A percentile compares a stretch with the other conserved stretches of the same genome.
Evolutionary conservation across 352 stramenopile genomes (phyloP).

Genomic region (Globisporangium recalcitrans): DNA sequence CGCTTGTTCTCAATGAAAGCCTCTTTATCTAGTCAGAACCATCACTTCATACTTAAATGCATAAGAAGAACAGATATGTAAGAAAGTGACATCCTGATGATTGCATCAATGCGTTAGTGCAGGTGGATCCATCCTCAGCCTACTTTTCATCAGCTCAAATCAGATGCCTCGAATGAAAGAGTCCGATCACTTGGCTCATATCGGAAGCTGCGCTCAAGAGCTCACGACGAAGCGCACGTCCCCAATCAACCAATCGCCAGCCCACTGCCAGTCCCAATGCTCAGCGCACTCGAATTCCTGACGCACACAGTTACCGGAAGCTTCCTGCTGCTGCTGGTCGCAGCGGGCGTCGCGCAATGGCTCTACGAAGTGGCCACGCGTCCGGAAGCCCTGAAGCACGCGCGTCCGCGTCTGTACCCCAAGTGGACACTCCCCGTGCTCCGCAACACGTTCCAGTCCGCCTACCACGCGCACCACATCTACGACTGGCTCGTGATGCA

Average conservation of each 20-base stretch:
- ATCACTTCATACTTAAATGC: too few species aligned
- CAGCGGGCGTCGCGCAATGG: background rate
- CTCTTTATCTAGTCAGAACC: too few species aligned
- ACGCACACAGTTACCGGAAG: background rate
- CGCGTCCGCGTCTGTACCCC: slow-evolving; percentile 1
- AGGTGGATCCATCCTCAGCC: too few species aligned
- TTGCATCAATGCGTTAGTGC: too few species aligned
- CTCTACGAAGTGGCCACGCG: slow-evolving; percentile 6
- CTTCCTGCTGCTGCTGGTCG: background rate
- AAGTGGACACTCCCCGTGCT: slow-evolving; percentile 15
- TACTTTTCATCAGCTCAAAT: too few species aligned
- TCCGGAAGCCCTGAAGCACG: slow-evolving; percentile 6
- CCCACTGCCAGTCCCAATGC: background rate
- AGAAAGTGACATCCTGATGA: too few species aligned
- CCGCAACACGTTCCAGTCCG: slow-evolving; percentile 17
- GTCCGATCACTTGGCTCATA: too few species aligned
- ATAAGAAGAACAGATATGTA: too few species aligned
- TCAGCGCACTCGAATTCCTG: background rate
- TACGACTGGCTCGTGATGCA: slow-evolving; percentile 11
- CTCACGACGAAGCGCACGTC: background rate
- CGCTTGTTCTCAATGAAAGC: too few species aligned
- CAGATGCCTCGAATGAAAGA: too few species aligned
- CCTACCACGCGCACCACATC: slow-evolving; percentile 7
- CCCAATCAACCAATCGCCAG: too few species aligned
- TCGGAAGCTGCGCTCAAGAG: background rate